Conservation (phyloP, 2,329 filamentous ascomycete genomes). For the Monosporascus sp. region DNA sequence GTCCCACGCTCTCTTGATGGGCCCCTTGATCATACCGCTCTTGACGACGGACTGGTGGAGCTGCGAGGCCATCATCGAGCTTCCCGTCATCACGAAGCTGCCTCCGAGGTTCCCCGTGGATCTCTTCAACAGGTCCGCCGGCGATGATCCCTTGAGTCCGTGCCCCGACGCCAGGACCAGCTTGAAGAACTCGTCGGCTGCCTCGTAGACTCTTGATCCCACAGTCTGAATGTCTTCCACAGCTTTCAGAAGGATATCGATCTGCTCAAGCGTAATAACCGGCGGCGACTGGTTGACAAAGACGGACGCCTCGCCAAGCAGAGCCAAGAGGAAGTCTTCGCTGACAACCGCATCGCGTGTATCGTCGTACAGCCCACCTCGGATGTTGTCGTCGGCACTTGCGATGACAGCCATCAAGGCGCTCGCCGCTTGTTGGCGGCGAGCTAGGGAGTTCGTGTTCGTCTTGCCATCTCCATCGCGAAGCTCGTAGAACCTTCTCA, state of each 20-base stretch:
- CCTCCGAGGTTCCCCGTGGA: constrained; percentile 39
- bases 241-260: constrained; percentile 59
- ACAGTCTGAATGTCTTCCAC: constrained; percentile 68
- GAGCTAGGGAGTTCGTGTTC: constrained; percentile 46
- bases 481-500: constrained; percentile 86
- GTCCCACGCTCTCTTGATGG: constrained; percentile 60
- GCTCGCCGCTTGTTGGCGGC: constrained; percentile 64
- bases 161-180: constrained; percentile 68
- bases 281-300: constrained; percentile 58
- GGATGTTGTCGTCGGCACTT: constrained; percentile 84
- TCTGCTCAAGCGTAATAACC: constrained; percentile 64
- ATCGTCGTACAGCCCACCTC: constrained; percentile 82
- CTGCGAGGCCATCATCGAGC: constrained; percentile 62
- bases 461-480: constrained; percentile 54
- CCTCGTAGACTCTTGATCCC: constrained; percentile 62
- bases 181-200: constrained; percentile 73
- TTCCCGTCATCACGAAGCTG: constrained; percentile 67
- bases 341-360: constrained; percentile 77
- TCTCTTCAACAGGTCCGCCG: constrained; percentile 61
- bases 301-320: constrained; percentile 78
- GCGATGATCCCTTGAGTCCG: constrained; percentile 54
- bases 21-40: constrained; percentile 29
- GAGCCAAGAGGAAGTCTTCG: constrained; percentile 76
- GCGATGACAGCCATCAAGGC: constrained; percentile 78
- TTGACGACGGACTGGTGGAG: constrained; percentile 50